Base-by-base conservation (phyloP, 257 asterid species). In the Gentiana straminea region DNA sequence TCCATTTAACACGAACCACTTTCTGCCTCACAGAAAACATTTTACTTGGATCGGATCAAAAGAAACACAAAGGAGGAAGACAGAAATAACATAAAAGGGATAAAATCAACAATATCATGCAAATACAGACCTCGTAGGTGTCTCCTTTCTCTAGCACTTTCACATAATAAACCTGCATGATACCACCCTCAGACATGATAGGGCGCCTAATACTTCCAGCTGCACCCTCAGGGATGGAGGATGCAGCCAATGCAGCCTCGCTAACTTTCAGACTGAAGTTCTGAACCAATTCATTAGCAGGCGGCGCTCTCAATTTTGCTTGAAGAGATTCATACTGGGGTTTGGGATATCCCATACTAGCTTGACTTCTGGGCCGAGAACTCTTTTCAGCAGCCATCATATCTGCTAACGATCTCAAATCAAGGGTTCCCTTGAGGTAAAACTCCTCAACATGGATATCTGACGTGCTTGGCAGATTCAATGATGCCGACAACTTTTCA, bases 121-220 rank as follows among this genome's bases (percentile, higher is more conserved):
- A 37, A 53, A 47, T 13, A 68, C 89, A 68, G 63, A 92, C 99
- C 97, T 92, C 99, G 36, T 92, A 92, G 47, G 93, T 77, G 71
- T 92, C 99, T 62, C 99, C 99, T 77, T 89, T 92, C 86, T 92
- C 99, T 81, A 88, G 78, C 66, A 92, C 97, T 72, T 92, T 92
- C 65, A 92, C 99, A 72, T 85, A 86, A 75, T 63, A 81, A 60
- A 88, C 94, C 75, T 88, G 97, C 75, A 92, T 77, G 62, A 65
- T 62, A 67, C 97, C 97, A 68, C 91, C 90, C 13, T 92, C 99
- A 0, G 94, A 85, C 77, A 86, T 73, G 66, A 92, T 88, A 63
- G 70, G 81, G 63, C 99, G 76, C 35, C 84, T 79, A 61, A 92
- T 83, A 51, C 79, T 63, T 66, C 99, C 99, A 69, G 95, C 94